Evolutionary conservation across 2,329 filamentous ascomycete species (phyloP), one percentile per base, ranked within the genome.

Genomic region (Rhynchosporium graminicola): DNA sequence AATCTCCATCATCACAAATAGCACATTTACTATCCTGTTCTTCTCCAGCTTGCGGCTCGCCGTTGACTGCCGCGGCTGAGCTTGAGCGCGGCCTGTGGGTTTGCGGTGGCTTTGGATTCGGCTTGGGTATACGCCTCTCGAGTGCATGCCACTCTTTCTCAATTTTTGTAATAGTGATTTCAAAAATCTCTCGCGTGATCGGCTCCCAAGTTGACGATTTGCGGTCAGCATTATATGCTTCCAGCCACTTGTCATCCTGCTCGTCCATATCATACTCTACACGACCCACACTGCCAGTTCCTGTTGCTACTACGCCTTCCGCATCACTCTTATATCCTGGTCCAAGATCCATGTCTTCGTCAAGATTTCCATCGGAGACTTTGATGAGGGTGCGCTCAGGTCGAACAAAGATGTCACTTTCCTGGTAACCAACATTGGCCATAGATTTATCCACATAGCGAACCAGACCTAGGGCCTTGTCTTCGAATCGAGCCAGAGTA

Each of bases 221-320:
- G 62, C 95, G 86, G 70, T 90, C 87, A 12, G 80, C 78, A 71
- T 99, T 99, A 74, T 94, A 86, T 45, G 87, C 85, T 69, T 95
- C 90, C 31, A 99, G 80, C 95, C 95, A 99, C 78, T 93, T 92
- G 69, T 97, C 92, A 75, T 99, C 95, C 73, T 99, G 95, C 77
- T 99, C 95, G 73, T 99, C 95, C 95, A 99, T 99, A 75, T 99
- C 95, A 75, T 99, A 99, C 74, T 99, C 95, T 26, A 99, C 95
- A 61, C 91, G 87, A 12, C 92, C 91, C 45, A 96, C 83, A 20
- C 80, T 80, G 58, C 78, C 78, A 42, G 77, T 77, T 4, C 79
- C 78, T 45, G 80, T 77, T 4, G 79, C 77, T 36, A 78, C 75
- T 59, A 83, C 80, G 5, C 78, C 74, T 51, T 90, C 87, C 8